These are phyloP conservation scores for Henckelia pumila DNA, from an alignment of 257 asterid genomes.

Conservation along the genomic window DNA sequence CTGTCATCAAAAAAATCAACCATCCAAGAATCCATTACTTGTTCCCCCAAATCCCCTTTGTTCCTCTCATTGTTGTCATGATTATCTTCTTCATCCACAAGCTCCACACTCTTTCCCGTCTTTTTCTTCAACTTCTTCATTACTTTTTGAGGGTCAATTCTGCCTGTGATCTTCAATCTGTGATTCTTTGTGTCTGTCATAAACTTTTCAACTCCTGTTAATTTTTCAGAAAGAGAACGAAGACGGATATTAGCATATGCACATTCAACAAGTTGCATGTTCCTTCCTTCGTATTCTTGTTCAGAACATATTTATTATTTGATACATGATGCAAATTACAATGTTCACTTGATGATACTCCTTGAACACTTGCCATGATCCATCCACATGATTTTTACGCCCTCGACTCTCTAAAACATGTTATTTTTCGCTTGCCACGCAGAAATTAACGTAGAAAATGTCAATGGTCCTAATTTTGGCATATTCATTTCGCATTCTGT, in stretches of 20 bases:
- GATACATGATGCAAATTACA: no score
- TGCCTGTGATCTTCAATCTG: conserved; percentile 52
- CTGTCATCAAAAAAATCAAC: conserved; percentile 36
- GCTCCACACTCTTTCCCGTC: conserved; percentile 60
- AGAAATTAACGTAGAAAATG: no score
- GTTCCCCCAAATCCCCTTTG: conserved; percentile 13
- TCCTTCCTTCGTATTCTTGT: no score
- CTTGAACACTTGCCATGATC: no score
- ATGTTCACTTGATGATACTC: no score
- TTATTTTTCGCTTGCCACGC: no score
- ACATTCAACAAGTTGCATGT: no score
- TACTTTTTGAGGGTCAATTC: conserved; percentile 50
- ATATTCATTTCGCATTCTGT: not conserved
- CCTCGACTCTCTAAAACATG: no score
- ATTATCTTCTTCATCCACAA: conserved; percentile 33
- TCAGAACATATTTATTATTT: no score
- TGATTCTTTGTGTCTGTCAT: conserved; percentile 62
- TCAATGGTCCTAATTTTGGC: no score
- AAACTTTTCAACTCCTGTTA: conserved; percentile 62
- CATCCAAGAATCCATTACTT: conserved; percentile 29
- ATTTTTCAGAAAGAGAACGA: not conserved
- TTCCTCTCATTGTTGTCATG: conserved; percentile 15
- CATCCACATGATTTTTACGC: no score
- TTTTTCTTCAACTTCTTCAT: conserved; percentile 66
- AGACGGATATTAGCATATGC: not conserved